Evolutionary conservation across 495 filamentous ascomycete genomes (phyloP).

Genomic region (Peziza echinospora): DNA sequence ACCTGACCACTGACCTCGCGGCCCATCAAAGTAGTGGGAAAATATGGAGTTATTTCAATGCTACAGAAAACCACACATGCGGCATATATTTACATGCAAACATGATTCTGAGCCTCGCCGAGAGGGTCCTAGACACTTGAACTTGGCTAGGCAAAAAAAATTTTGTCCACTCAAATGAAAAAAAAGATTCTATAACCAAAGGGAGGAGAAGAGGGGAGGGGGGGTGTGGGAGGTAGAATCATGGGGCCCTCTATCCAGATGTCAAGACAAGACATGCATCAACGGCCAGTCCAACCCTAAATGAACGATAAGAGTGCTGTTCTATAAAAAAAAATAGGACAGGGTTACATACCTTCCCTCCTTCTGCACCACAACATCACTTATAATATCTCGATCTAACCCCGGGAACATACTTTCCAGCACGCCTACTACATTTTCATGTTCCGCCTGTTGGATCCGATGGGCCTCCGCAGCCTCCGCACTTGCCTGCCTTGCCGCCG

Average conservation of each 20-base stretch:
- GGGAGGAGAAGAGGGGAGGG: background rate
- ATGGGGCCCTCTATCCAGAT: background rate
- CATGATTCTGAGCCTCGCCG: no score
- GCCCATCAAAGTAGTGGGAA: no score
- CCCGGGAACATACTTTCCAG: conserved; percentile 18
- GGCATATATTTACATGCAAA: no score
- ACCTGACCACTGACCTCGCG: no score
- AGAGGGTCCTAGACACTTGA: conserved; percentile 6
- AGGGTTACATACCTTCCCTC: conserved; percentile 16
- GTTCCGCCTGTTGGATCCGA: conserved; percentile 63
- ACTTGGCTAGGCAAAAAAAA: background rate
- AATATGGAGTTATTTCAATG: no score
- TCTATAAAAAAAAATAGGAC: conserved; percentile 8
- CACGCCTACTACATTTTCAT: conserved; percentile 65
- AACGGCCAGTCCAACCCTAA: conserved; percentile 17
- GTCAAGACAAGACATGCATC: conserved; percentile 20
- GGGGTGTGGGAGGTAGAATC: background rate
- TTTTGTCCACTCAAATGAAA: background rate
- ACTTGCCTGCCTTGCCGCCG: conserved; percentile 81
- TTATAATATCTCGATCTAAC: conserved; percentile 25
- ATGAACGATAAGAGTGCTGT: conserved; percentile 7
- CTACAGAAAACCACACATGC: no score
- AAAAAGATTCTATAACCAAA: background rate
- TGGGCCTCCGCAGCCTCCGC: conserved; percentile 80
- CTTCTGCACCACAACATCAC: conserved; percentile 22